phyloP scores from a whole-genome alignment of 1,284 basidiomycete genomes.

The Papiliotrema fonsecae region DNA sequence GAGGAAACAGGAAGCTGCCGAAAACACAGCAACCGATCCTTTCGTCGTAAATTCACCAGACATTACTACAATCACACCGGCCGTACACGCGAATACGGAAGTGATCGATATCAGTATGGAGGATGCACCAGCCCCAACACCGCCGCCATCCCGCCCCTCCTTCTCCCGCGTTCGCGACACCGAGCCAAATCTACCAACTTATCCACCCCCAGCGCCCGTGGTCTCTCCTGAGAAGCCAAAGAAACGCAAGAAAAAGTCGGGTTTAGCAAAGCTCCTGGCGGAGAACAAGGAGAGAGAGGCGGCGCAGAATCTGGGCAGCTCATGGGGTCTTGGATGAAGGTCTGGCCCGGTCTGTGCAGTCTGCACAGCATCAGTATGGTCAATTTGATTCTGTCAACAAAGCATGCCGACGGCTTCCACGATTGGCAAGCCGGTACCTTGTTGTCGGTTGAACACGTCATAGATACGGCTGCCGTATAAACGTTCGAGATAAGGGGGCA shows the following conservation, averaged over 20 bases:
- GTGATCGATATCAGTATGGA: neutral
- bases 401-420: too few relatives aligned
- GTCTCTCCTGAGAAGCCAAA: constrained; percentile 11
- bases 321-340: constrained; percentile 27
- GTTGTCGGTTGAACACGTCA: too few relatives aligned
- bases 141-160: too few relatives aligned
- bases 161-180: constrained; percentile 31
- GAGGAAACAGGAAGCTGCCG: constrained; percentile 4
- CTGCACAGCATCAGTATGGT: too few relatives aligned
- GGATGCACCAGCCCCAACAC: too few relatives aligned
- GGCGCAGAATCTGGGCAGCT: constrained; percentile 13
- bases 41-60: neutral
- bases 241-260: constrained; percentile 43
- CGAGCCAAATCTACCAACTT: constrained; percentile 36
- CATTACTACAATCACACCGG: neutral
- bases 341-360: too few relatives aligned
- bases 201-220: constrained; percentile 26
- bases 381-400: too few relatives aligned
- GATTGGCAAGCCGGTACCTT: too few relatives aligned
- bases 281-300: constrained; percentile 39
- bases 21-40: neutral
- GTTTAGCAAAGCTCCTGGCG: constrained; percentile 42
- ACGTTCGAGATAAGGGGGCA: too few relatives aligned
- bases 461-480: too few relatives aligned
- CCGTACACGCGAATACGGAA: neutral